phyloP scores from a whole-genome alignment of 2,329 filamentous ascomycete genomes.

The Pyrenochaeta sp. region DNA sequence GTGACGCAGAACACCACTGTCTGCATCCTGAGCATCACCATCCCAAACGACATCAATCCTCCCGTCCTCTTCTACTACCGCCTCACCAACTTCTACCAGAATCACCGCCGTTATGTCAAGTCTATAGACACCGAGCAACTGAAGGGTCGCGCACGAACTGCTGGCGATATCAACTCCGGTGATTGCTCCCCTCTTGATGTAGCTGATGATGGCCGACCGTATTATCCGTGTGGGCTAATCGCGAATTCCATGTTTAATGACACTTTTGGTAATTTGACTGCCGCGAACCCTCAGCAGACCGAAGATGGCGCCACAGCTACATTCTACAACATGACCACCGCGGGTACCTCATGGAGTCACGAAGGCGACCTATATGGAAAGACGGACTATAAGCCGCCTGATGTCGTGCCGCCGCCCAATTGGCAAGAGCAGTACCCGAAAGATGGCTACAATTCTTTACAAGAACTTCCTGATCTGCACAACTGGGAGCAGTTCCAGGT shows the following conservation, averaged over 20 bases:
- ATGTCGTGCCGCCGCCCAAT: constrained; percentile 85
- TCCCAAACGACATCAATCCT: constrained; percentile 79
- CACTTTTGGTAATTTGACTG: constrained; percentile 73
- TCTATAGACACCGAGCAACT: constrained; percentile 86
- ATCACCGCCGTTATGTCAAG: constrained; percentile 94
- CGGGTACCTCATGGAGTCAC: constrained; percentile 84
- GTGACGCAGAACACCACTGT: constrained; percentile 50
- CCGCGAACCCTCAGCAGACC: constrained; percentile 61
- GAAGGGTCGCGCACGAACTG: constrained; percentile 72
- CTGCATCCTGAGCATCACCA: constrained; percentile 80
- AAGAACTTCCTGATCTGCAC: constrained; percentile 75
- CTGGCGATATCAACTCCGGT: constrained; percentile 69
- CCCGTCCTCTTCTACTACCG: constrained; percentile 95
- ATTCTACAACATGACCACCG: constrained; percentile 76
- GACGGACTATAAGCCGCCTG: constrained; percentile 69
- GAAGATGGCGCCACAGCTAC: constrained; percentile 52
- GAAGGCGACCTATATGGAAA: constrained; percentile 81
- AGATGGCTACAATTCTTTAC: constrained; percentile 67
- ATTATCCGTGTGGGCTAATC: constrained; percentile 95
- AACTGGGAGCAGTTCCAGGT: constrained; percentile 89
- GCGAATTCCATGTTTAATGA: constrained; percentile 99
- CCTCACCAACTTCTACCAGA: constrained; percentile 98
- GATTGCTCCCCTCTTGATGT: constrained; percentile 76
- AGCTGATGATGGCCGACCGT: constrained; percentile 64
- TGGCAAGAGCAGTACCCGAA: constrained; percentile 77